Conservation (phyloP, 768 basidiomycete species). For the Thelephora ganbajun region DNA sequence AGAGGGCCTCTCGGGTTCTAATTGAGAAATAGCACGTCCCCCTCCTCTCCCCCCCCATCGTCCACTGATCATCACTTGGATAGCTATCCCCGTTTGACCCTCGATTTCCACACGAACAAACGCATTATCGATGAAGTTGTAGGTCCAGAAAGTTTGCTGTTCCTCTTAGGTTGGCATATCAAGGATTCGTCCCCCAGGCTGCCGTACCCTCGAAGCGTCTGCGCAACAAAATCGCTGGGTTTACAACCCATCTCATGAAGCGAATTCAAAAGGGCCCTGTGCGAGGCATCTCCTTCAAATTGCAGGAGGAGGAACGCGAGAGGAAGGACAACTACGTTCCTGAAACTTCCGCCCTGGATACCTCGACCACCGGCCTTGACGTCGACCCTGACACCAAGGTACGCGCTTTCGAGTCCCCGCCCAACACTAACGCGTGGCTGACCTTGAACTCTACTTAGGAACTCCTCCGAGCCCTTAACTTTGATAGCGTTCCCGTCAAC, state of each 20-base stretch:
- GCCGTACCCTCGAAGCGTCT: slow-evolving; percentile 96
- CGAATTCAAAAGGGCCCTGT: slow-evolving; percentile 98
- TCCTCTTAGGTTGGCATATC: not conserved
- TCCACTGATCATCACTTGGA: slow-evolving; percentile 2
- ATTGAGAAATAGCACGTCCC: slow-evolving; percentile 94
- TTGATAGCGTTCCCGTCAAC: slow-evolving; percentile 76
- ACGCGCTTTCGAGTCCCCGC: slow-evolving; percentile 1
- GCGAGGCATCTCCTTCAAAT: slow-evolving; percentile 99
- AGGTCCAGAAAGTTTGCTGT: slow-evolving; percentile 16
- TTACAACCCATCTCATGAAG: slow-evolving; percentile 99
- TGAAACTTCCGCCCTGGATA: slow-evolving; percentile 92
- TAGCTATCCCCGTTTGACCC: slow-evolving; percentile 96
- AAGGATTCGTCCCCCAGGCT: slow-evolving; percentile 32
- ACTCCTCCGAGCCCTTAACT: slow-evolving; percentile 84
- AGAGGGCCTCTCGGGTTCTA: slow-evolving; percentile 96
- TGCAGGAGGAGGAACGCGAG: slow-evolving; percentile 99
- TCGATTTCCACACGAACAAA: slow-evolving; percentile 99
- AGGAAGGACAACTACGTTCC: slow-evolving; percentile 99
- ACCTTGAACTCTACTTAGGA: slow-evolving; percentile 32
- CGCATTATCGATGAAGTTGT: slow-evolving; percentile 97
- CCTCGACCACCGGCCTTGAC: slow-evolving; percentile 56
- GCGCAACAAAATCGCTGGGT: slow-evolving; percentile 98
- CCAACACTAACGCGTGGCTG: not conserved
- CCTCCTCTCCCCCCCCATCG: not conserved
- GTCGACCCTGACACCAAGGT: slow-evolving; percentile 94